A percentile compares a stretch with the other conserved stretches of the same genome.
Evolutionary conservation across 2,329 filamentous ascomycete species (phyloP).

Genomic region (Thyridium curvatum): DNA sequence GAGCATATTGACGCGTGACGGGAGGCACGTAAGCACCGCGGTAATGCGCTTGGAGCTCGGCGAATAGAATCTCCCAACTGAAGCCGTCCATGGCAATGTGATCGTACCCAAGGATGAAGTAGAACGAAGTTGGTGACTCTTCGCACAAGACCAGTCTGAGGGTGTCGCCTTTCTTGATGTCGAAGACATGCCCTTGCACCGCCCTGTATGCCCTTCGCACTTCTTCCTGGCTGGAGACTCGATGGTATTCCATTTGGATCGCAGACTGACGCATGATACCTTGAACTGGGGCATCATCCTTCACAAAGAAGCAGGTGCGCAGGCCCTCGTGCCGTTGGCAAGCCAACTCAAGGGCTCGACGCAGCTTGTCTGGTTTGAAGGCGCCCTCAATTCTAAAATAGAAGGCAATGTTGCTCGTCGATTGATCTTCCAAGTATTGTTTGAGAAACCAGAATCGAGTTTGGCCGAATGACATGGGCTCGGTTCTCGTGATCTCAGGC

Average conservation of each 20-base stretch:
- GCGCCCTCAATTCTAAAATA: conserved; percentile 21
- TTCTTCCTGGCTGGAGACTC: conserved; percentile 11
- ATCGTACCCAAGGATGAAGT: conserved; percentile 35
- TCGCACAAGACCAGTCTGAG: conserved; percentile 27
- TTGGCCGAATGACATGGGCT: too few relatives aligned
- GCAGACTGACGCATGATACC: conserved; percentile 5
- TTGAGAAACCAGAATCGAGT: conserved; percentile 33
- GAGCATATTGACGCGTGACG: too few relatives aligned
- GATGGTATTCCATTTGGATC: conserved; percentile 8
- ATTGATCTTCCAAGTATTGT: conserved; percentile 24
- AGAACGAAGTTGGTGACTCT: conserved; percentile 22
- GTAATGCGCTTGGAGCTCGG: conserved; percentile 36
- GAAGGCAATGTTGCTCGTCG: conserved; percentile 30
- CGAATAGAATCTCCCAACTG: conserved; percentile 34
- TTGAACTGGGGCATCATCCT: conserved; percentile 9
- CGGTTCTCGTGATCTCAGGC: too few relatives aligned
- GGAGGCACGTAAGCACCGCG: too few relatives aligned
- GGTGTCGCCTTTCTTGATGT: conserved; percentile 27
- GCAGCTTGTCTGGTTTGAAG: conserved; percentile 20
- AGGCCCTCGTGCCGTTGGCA: conserved; percentile 22
- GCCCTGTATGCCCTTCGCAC: conserved; percentile 23
- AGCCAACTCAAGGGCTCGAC: conserved; percentile 23
- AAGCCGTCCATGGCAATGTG: conserved; percentile 45
- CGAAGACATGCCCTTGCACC: conserved; percentile 22
- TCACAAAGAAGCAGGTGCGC: conserved; percentile 21